Base-by-base conservation (phyloP, 2,329 filamentous ascomycete species). In the Ophiobolus disseminans region DNA sequence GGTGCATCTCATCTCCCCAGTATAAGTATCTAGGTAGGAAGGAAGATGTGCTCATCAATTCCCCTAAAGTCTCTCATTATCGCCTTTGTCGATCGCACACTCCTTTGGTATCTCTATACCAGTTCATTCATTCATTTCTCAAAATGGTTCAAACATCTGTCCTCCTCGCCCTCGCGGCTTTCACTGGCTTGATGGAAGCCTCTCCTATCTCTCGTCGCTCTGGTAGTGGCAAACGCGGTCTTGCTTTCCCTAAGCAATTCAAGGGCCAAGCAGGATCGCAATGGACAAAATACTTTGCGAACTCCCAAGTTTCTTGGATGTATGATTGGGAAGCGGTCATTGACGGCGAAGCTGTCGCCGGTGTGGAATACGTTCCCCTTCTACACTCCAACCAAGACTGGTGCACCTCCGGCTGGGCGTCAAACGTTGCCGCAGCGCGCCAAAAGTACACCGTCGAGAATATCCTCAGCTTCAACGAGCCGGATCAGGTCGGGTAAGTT, bases 291-390 rank as follows among this genome's bases (percentile, higher is more conserved):
- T 35, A 53, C 20, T 66, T 69, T 48, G 37, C 53, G 13, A 46
- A 54, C 8, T 40, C 48, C 20, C 54, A 80, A 50, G 76, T 83
- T 62, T 70, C 72, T 19, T 90, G 86, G 86, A 80, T 75, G 41
- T 88, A 88, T 77, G 87, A 89, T 79, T 90, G 87, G 87, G 84
- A 76, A 45, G 65, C 62, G 8, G 57, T 61, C 43, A 79, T 80
- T 37, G 62, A 62, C 14, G 68, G 78, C 34, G 66, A 73, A 38
- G 73, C 75, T 23, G 70, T 76, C 43, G 50, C 60, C 9, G 61
- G 68, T 20, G 63, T 86, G 57, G 78, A 82, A 70, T 91, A 78
- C 73, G 80, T 88, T 30, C 88, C 89, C 50, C 87, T 70, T 32
- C 61, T 72, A 7, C 70, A 72, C 62, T 60, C 57, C 39, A 61